Evolutionary conservation across 2,329 filamentous ascomycete genomes (phyloP).

Genomic region (Alternaria brassicae): DNA sequence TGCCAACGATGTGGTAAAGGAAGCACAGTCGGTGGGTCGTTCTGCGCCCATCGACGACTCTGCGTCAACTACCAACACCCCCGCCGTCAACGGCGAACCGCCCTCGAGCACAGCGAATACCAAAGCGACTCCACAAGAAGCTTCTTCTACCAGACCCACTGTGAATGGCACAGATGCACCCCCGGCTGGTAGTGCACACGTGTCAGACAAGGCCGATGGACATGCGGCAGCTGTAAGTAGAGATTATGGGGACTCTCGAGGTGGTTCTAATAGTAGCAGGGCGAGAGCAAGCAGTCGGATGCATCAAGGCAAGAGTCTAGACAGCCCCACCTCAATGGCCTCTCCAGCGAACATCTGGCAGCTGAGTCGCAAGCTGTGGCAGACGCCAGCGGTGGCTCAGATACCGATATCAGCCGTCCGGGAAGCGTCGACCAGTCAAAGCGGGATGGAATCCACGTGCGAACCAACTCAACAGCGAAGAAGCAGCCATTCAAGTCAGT

Average conservation of each 20-base stretch:
- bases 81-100: slow-evolving; percentile 59
- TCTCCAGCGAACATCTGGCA: slow-evolving; percentile 44
- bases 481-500: slow-evolving; percentile 85
- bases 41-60: slow-evolving; percentile 69
- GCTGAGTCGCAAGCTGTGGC: slow-evolving; percentile 58
- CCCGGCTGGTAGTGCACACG: slow-evolving; percentile 23
- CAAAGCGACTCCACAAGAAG: slow-evolving; percentile 33
- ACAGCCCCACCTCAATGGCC: slow-evolving; percentile 46
- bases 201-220: slow-evolving; percentile 26
- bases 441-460: slow-evolving; percentile 66
- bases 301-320: slow-evolving; percentile 24
- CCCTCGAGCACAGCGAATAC: slow-evolving; percentile 47
- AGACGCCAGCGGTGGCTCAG: slow-evolving; percentile 76
- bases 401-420: slow-evolving; percentile 73
- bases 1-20: slow-evolving; percentile 74
- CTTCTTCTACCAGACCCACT: slow-evolving; percentile 50
- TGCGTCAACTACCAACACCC: slow-evolving; percentile 65
- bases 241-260: not conserved
- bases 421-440: slow-evolving; percentile 60
- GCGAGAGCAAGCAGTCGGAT: slow-evolving; percentile 20
- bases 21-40: slow-evolving; percentile 71
- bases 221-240: slow-evolving; percentile 34
- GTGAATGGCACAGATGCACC: slow-evolving; percentile 31
- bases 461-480: slow-evolving; percentile 65
- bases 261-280: slow-evolving; percentile 27